Base-by-base conservation (phyloP, 495 filamentous ascomycete genomes). In the Talaromyces ruber region DNA sequence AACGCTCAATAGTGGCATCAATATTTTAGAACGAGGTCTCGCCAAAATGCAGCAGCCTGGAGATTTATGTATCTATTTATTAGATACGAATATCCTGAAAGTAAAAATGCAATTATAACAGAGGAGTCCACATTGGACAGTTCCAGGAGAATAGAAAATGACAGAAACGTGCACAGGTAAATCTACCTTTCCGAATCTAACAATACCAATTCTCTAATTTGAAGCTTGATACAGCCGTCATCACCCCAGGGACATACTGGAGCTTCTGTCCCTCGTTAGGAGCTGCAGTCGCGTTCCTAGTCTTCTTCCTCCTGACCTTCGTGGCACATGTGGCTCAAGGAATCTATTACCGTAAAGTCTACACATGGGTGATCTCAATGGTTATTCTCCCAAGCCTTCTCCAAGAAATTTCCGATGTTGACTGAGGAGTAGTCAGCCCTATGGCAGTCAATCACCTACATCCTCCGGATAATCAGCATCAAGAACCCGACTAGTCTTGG, bases 301-400 rank as follows among this genome's bases (percentile, higher is more conserved):
- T 76, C 0, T 55, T 79, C 11, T 82, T 79, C 56, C 72, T 65
- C 18, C 25, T 77, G 1, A 66, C 76, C 1, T 72, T 74, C 0
- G 55, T 66, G 29, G 65, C 63, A n/a, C 79, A 80, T 51, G 64
- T 79, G 9, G 52, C 65, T 7, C 75, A 80, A 56, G 76, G 72
- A n/a, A 58, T 78, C 52, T 54, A 73, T 22, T 72, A 70, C 57
- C 63, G 64, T 52, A 71, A 80, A 67, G 66, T 64, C 14, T 82
- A 81, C 65, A 77, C 72, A 64, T 86, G 82, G 82, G 77, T 84
- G 21, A 72, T 85, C 52, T 73, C 64, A 53, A 74, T 79, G 69
- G 72, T 67, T 66, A 1, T 21, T 25, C 47, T n/a, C 5, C 14
- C 4, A 47, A 47, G 3, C 4, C 12, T 8, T 2, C 25, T 25